Evolutionary conservation across 2,329 filamentous ascomycete species (phyloP), one percentile per base, ranked within the genome.

Genomic region (Xylaria sp.): DNA sequence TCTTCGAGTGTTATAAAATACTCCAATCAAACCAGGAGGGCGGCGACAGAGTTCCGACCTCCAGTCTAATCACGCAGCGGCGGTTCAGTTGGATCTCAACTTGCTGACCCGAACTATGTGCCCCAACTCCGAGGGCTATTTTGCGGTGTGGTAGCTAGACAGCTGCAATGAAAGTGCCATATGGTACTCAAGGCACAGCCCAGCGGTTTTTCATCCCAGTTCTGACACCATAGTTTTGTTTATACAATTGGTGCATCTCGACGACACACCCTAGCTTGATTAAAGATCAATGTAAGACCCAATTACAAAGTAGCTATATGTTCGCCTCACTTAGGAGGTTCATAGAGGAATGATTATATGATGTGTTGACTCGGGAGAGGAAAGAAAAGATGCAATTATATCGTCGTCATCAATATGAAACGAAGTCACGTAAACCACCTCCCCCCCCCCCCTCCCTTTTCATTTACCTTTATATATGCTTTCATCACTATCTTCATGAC

Each of bases 341-440:
- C 25, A 43, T 9, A 56, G 52, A 57, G 41, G 23, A n/a, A 52
- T 65, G 56, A 49, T 62, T 59, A 60, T 63, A 60, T 63, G 64
- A 48, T 36, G 15, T 43, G 58, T 36, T 39, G 49, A 43, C 39
- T 49, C 43, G 41, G 25, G 48, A 55, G 39, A 63, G 54, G 43
- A 36, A 36, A 36, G 6, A 36, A 36, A 36, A 36, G 33, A 31
- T 41, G 57, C 60, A 28, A 33, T 46, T 62, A 41, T 56, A 49
- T 72, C 59, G 25, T 68, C 65, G 55, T 68, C 70, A 70, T 70
- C 41, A 68, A 18, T 60, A 36, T 62, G 49, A 68, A 64, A 48
- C 36, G 48, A 48, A 62, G 49, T 48, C 60, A 68, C 54, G 51
- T 54, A n/a, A 48, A 28, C 65, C 51, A 31, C 31, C 13, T 36